These are phyloP conservation scores for Gossypium davidsonii DNA, from an alignment of 441 rosid genomes.

Conservation along the genomic window DNA sequence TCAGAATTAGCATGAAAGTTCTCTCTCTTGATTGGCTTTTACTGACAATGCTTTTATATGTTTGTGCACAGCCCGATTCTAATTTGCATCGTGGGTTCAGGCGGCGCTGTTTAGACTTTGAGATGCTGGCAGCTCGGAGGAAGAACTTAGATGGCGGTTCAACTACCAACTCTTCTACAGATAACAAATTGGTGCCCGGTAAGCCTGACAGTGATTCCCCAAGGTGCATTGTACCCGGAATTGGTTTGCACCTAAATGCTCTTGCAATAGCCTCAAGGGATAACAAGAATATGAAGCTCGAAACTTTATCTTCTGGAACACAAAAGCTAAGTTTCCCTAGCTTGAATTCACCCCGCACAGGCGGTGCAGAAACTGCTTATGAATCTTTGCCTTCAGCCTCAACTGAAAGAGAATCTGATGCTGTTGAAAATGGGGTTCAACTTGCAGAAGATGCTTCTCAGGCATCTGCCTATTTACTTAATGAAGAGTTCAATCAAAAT, in stretches of 20 bases:
- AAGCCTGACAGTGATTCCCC: constrained; percentile 43
- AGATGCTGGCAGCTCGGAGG: constrained; percentile 49
- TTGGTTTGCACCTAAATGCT: constrained; percentile 92
- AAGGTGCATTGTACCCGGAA: constrained; percentile 61
- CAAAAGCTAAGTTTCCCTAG: constrained; percentile 32
- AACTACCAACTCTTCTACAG: constrained; percentile 28
- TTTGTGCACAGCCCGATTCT: constrained; percentile 42
- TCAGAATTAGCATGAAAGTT: neutral
- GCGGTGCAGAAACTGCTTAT: constrained; percentile 27
- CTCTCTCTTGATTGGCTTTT: constrained; percentile 1
- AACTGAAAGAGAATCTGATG: constrained; percentile 41
- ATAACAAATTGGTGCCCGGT: constrained; percentile 29
- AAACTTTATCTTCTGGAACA: constrained; percentile 36
- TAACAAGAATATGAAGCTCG: constrained; percentile 33
- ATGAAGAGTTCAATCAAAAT: constrained; percentile 39
- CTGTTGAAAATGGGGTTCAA: constrained; percentile 31
- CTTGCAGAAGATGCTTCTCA: constrained; percentile 43
- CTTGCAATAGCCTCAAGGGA: constrained; percentile 53
- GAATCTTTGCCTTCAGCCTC: constrained; percentile 36
- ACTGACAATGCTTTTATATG: constrained; percentile 14
- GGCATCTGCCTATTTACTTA: constrained; percentile 29
- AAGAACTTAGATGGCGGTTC: constrained; percentile 38
- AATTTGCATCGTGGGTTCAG: constrained; percentile 74
- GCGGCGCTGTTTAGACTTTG: constrained; percentile 95
- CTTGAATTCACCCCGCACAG: constrained; percentile 26